phyloP scores from a whole-genome alignment of 495 filamentous ascomycete species.

The Aspergillus egyptiacus region DNA sequence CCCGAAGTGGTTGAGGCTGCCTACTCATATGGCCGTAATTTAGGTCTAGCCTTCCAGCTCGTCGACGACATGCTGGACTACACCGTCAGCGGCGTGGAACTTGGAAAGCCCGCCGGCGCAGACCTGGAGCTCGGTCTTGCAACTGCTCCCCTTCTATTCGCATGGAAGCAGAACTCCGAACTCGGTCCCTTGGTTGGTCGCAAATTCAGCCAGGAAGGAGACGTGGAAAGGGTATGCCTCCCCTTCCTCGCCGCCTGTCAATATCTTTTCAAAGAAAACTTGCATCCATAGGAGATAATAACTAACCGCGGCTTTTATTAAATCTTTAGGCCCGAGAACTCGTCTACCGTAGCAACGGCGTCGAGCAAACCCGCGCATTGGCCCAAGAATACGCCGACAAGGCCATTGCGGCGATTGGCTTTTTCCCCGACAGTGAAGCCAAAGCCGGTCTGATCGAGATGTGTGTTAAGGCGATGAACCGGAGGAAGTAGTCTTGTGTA shows the following conservation, averaged over 20 bases:
- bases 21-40: conserved; percentile 84
- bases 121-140: conserved; percentile 91
- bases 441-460: conserved; percentile 88
- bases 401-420: conserved; percentile 72
- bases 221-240: conserved; percentile 67
- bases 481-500: conserved; percentile 60
- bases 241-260: neutral
- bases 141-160: conserved; percentile 92
- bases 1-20: conserved; percentile 81
- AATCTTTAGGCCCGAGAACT: conserved; percentile 68
- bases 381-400: conserved; percentile 87
- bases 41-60: conserved; percentile 94
- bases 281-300: too few species aligned
- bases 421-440: conserved; percentile 87
- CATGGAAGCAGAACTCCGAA: conserved; percentile 85
- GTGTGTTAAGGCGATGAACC: conserved; percentile 84
- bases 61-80: conserved; percentile 99
- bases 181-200: conserved; percentile 84
- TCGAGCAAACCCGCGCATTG: conserved; percentile 81
- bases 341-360: conserved; percentile 74
- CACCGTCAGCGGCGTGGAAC: conserved; percentile 71
- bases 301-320: neutral
- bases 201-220: conserved; percentile 78
- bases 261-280: neutral
- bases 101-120: conserved; percentile 92